Base-by-base conservation (phyloP, 768 basidiomycete genomes). In the Hypsizygus marmoreus region DNA sequence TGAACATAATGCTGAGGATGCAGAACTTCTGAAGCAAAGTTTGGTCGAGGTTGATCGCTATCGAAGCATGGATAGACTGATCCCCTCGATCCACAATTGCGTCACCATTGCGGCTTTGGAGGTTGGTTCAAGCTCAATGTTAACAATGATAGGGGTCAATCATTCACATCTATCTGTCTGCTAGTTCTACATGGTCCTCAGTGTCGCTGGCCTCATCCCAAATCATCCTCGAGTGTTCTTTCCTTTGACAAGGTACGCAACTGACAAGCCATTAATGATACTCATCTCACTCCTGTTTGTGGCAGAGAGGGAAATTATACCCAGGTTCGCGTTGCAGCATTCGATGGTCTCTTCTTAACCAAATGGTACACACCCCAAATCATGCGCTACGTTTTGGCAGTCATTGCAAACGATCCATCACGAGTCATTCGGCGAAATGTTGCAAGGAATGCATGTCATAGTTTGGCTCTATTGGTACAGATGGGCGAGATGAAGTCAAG, bases 1-100 rank as follows among this genome's bases (percentile, higher is more conserved):
- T 14, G 81, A 88, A 46, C 80, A 85, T 50, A 88, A 74, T 53
- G 70, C 71, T 17, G 86, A 91, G 61, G 88, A 90, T 54, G 71
- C 70, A 20, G 78, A 80, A 28, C 72, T 95, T 9, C 64, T 95
- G 38, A 83, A 84, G 55, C 82, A 86, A 54, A 88, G 87, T 2
- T 63, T 86, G 34, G 76, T 83, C 14, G 92, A 95, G 61, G 81
- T 97, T 24, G 90, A 93, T 58, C 80, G 95, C 33, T 95, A 95
- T 69, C 84, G 92, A 45, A 91, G 84, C 58, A 92, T 97, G 85
- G 97, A 99, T 66, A 78, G 94, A 43, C 74, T 98, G 12, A 94
- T 97, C 45, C 93, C 97, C 7, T 95, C 95, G 1, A 84, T 85
- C 37, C 93, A 95, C 56, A 99, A 99, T 60, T 82, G 91, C 25